Evolutionary conservation across 2,329 filamentous ascomycete genomes (phyloP).

Genomic region (Fusarium xylarioides): DNA sequence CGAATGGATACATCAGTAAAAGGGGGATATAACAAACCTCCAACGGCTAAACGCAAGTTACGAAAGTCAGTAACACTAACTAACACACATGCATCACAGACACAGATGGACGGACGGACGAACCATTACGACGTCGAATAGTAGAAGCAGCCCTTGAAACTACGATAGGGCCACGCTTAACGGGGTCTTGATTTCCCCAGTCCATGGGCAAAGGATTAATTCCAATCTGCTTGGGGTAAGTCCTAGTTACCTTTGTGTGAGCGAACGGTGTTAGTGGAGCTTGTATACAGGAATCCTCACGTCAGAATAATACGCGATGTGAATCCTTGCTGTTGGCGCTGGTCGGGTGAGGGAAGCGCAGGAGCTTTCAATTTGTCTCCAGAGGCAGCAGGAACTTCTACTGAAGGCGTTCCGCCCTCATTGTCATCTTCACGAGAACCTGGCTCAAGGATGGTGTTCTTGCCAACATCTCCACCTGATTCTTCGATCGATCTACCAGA

Average conservation of each 20-base stretch:
- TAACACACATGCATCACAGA: conserved; percentile 5
- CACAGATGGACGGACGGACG: conserved; percentile 42
- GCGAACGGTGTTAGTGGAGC: conserved; percentile 2
- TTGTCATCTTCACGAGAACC: conserved; percentile 17
- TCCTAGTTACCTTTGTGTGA: conserved; percentile 54
- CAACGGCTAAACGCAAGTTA: conserved; percentile 56
- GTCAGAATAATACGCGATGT: conserved; percentile 66
- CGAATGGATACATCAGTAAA: conserved; percentile 33
- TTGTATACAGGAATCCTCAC: conserved; percentile 47
- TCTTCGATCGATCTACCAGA: conserved; percentile 43
- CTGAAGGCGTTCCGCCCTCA: conserved; percentile 5
- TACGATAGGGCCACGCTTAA: conserved; percentile 84
- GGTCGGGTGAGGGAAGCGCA: conserved; percentile 40
- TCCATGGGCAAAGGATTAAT: conserved; percentile 90
- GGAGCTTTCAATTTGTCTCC: conserved; percentile 37
- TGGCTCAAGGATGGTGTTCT: conserved; percentile 14
- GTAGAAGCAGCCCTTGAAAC: conserved; percentile 81
- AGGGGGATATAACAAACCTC: conserved; percentile 56
- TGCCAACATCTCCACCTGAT: conserved; percentile 4
- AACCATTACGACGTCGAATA: conserved; percentile 83
- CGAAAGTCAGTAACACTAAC: conserved; percentile 20
- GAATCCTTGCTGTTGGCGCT: conserved; percentile 57
- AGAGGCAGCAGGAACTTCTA: conserved; percentile 22
- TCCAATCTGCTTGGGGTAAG: conserved; percentile 92
- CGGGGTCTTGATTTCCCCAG: conserved; percentile 83